Percentiles rank a stretch among this genome's conserved stretches.
phyloP scores from a whole-genome alignment of 371 early-diverging fungal species.

The Mortierella sp. region DNA sequence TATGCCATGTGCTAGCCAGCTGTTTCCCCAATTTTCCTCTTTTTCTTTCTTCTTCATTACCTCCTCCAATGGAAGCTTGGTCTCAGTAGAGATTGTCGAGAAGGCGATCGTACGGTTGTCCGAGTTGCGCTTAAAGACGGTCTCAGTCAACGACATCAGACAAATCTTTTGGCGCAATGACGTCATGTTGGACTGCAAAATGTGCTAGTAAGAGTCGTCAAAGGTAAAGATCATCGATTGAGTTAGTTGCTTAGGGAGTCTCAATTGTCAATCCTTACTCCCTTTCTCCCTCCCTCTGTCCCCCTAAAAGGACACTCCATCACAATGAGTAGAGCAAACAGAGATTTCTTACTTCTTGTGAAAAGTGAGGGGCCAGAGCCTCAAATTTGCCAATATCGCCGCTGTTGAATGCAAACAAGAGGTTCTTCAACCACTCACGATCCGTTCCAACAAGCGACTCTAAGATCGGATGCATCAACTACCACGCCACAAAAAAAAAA shows the following conservation, averaged over 20 bases:
- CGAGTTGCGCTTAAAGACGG: slow-evolving; percentile 88
- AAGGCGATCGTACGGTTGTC: slow-evolving; percentile 88
- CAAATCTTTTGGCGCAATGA: slow-evolving; percentile 94
- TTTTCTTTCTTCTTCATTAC: slow-evolving; percentile 16
- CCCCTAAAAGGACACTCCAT: neutral
- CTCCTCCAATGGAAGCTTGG: slow-evolving; percentile 84
- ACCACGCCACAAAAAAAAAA: slow-evolving; percentile 1
- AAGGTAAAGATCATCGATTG: slow-evolving; percentile 18
- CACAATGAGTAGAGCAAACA: neutral
- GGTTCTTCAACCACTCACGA: slow-evolving; percentile 86
- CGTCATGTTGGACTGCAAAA: slow-evolving; percentile 78
- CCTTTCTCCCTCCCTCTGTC: neutral
- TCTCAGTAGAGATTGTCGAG: slow-evolving; percentile 86
- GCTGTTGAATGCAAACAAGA: slow-evolving; percentile 92
- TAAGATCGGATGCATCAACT: slow-evolving; percentile 95
- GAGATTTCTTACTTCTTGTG: slow-evolving; percentile 67
- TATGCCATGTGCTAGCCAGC: neutral
- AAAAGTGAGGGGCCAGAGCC: slow-evolving; percentile 76
- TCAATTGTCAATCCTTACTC: neutral
- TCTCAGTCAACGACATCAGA: slow-evolving; percentile 95
- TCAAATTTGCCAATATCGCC: slow-evolving; percentile 96
- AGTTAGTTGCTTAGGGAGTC: slow-evolving; percentile 57
- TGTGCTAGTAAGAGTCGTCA: slow-evolving; percentile 13
- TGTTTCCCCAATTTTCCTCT: neutral
- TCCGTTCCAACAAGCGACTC: slow-evolving; percentile 82